Evolutionary conservation across 805 yeast genomes (phyloP).

Genomic region (Kuraishia molischiana): DNA sequence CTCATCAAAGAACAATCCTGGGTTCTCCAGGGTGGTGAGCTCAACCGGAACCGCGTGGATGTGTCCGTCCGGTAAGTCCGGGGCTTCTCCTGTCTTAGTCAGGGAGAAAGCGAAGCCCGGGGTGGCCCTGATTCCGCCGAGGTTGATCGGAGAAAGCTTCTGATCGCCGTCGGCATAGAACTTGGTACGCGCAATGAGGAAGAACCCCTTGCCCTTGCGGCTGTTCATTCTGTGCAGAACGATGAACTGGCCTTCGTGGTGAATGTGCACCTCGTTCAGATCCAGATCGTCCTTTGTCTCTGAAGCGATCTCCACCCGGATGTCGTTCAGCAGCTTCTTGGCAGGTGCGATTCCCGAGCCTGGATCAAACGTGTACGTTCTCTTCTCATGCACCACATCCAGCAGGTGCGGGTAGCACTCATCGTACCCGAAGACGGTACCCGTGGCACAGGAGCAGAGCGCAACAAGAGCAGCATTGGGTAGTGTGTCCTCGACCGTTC

Average conservation of each 20-base stretch:
- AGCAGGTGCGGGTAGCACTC: slow-evolving; percentile 80
- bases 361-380: slow-evolving; percentile 42
- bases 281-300: slow-evolving; percentile 45
- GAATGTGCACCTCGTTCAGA: slow-evolving; percentile 83
- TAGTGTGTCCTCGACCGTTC: slow-evolving; percentile 89
- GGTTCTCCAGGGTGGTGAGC: slow-evolving; percentile 40
- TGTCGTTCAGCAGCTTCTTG: slow-evolving; percentile 48
- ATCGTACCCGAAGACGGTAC: slow-evolving; percentile 90
- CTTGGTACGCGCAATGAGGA: slow-evolving; percentile 78
- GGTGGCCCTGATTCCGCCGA: slow-evolving; percentile 52
- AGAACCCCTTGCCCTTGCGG: slow-evolving; percentile 80
- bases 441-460: slow-evolving; percentile 87
- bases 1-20: slow-evolving; percentile 35
- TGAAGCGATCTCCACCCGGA: slow-evolving; percentile 47
- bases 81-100: slow-evolving; percentile 42
- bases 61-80: slow-evolving; percentile 24
- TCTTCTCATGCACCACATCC: slow-evolving; percentile 69
- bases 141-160: slow-evolving; percentile 41
- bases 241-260: slow-evolving; percentile 86
- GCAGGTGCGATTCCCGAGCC: slow-evolving; percentile 63
- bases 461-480: slow-evolving; percentile 94
- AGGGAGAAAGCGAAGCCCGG: slow-evolving; percentile 51
- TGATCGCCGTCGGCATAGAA: slow-evolving; percentile 45
- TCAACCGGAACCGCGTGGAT: slow-evolving; percentile 62
- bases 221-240: slow-evolving; percentile 85